Percentiles rank a stretch among this genome's conserved stretches.
Conservation (phyloP, 352 stramenopile genomes). For the Phytopythium mirpurense region DNA sequence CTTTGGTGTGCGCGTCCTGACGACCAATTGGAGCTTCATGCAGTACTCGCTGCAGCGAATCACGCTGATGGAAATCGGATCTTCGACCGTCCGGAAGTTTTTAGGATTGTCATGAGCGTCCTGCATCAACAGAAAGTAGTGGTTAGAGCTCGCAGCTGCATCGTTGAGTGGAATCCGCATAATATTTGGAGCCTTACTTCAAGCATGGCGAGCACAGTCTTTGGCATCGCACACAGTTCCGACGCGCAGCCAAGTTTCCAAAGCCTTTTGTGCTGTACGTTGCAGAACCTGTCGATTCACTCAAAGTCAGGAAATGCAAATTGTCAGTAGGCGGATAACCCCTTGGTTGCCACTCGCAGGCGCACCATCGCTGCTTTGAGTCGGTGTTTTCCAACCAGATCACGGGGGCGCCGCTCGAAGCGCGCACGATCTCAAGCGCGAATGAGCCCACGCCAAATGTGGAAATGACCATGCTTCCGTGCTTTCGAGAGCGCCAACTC, state of each 20-base stretch:
- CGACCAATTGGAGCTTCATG: background rate
- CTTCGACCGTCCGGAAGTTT: rapidly evolving
- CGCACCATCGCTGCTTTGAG: background rate
- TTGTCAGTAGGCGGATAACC: too few species aligned
- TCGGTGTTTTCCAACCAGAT: background rate
- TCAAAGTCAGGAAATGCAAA: background rate
- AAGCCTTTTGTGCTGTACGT: background rate
- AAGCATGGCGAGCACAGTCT: background rate
- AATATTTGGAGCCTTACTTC: background rate
- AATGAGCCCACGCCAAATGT: background rate
- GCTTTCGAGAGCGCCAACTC: background rate
- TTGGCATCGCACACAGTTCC: background rate
- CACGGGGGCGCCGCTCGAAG: background rate
- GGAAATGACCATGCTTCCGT: background rate
- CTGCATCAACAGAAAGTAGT: background rate
- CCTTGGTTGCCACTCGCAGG: too few species aligned
- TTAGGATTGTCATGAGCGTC: background rate
- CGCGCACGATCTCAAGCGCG: background rate
- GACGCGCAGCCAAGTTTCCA: background rate
- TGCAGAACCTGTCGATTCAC: background rate
- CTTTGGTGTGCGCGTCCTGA: background rate
- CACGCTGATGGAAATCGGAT: background rate
- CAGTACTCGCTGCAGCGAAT: background rate
- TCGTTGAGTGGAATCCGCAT: too few species aligned
- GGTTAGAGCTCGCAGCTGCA: background rate